Evolutionary conservation across 1,284 basidiomycete genomes (phyloP).

Genomic region (Entoloma clypeatum): DNA sequence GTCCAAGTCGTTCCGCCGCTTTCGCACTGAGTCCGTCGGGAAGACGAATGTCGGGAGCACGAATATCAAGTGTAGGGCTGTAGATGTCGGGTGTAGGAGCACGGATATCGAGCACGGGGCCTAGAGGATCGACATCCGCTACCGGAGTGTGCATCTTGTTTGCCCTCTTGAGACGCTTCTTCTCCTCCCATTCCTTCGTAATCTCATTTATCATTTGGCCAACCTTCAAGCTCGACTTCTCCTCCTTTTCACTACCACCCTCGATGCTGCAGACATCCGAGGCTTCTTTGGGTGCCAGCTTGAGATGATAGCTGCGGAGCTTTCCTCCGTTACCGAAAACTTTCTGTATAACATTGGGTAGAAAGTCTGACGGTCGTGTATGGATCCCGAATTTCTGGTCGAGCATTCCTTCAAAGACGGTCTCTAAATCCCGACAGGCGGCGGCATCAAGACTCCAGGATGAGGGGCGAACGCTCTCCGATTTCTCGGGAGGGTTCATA

Average conservation of each 20-base stretch:
- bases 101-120: too few relatives aligned
- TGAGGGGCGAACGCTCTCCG: conserved; percentile 9
- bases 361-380: conserved; percentile 42
- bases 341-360: conserved; percentile 38
- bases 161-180: conserved; percentile 21
- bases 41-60: conserved; percentile 15
- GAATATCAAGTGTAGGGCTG: not conserved
- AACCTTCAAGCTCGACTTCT: conserved; percentile 22
- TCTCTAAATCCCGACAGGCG: conserved; percentile 43
- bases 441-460: conserved; percentile 35
- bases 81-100: too few relatives aligned
- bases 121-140: not conserved
- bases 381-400: conserved; percentile 43
- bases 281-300: conserved; percentile 47
- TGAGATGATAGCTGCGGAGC: conserved; percentile 45
- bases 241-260: conserved; percentile 17
- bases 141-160: conserved; percentile 14
- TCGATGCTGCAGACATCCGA: not conserved
- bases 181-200: conserved; percentile 31
- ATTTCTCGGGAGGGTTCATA: conserved; percentile 8
- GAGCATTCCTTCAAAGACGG: conserved; percentile 52
- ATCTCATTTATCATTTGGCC: conserved; percentile 16
- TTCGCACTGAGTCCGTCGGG: conserved; percentile 34
- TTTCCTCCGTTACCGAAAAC: conserved; percentile 46
- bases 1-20: conserved; percentile 40